These are phyloP conservation scores for Volvariella surrecta DNA, from an alignment of 1,284 basidiomycete species.

Conservation along the genomic window DNA sequence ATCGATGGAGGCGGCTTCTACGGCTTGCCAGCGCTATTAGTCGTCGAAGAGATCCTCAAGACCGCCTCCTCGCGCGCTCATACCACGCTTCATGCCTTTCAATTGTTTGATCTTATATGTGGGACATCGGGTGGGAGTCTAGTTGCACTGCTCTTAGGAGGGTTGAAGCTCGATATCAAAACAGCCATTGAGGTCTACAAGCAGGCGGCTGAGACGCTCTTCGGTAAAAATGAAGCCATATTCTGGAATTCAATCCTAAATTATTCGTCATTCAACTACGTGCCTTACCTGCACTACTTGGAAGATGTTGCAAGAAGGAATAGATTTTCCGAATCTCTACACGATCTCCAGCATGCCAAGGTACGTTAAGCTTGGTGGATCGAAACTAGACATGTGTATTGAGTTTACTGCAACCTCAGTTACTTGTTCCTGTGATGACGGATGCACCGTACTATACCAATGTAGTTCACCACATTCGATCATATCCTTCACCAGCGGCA, in stretches of 20 bases:
- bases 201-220: slow-evolving; percentile 10
- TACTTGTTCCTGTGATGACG: slow-evolving; percentile 15
- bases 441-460: slow-evolving; percentile 16
- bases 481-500: slow-evolving; percentile 10
- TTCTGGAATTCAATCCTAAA: slow-evolving; percentile 7
- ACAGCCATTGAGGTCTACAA: slow-evolving; percentile 20
- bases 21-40: slow-evolving; percentile 14
- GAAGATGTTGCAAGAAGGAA: not conserved
- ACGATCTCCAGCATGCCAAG: not conserved
- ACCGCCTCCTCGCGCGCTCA: slow-evolving; percentile 9
- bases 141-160: slow-evolving; percentile 22
- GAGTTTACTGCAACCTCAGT: slow-evolving; percentile 11
- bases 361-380: not conserved
- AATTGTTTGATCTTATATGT: slow-evolving; percentile 23
- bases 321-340: not conserved
- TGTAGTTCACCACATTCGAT: slow-evolving; percentile 13
- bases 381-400: not conserved
- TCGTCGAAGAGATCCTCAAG: slow-evolving; percentile 16
- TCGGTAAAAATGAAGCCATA: slow-evolving; percentile 6
- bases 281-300: not conserved
- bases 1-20: slow-evolving; percentile 21
- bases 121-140: slow-evolving; percentile 23
- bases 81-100: slow-evolving; percentile 14
- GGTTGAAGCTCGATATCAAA: slow-evolving; percentile 19
- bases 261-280: not conserved